A percentile compares a stretch with the other conserved stretches of the same genome.
Evolutionary conservation across 257 asterid genomes (phyloP).

Genomic region (Fraxinus excelsior): DNA sequence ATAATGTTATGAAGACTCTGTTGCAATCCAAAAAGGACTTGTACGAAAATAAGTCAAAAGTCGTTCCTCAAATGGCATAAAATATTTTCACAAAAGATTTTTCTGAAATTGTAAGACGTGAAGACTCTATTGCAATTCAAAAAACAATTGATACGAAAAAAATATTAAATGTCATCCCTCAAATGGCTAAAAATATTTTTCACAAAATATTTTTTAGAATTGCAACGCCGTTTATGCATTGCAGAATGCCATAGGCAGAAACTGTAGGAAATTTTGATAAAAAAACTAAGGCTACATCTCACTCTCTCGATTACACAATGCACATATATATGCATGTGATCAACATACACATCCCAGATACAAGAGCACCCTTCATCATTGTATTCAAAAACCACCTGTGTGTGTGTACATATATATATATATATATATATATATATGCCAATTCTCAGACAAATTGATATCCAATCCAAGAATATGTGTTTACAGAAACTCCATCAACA

Average conservation of each 20-base stretch:
- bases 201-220: no score
- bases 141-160: no score
- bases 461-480: not conserved
- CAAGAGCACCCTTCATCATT: not conserved
- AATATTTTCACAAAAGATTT: not conserved
- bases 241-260: not conserved
- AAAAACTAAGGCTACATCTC: not conserved
- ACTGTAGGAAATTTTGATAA: not conserved
- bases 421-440: no score
- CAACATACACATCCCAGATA: not conserved
- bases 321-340: not conserved
- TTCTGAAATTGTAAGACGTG: not conserved
- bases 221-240: not conserved
- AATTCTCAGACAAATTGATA: conserved; percentile 10
- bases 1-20: not conserved
- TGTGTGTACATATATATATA: no score
- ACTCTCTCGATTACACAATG: not conserved
- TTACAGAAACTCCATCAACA: conserved; percentile 2
- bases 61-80: not conserved
- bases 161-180: not conserved
- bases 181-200: not conserved
- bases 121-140: not conserved
- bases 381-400: not conserved
- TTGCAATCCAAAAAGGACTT: not conserved
- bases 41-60: not conserved